A percentile compares a stretch with the other conserved stretches of the same genome.
phyloP scores from a whole-genome alignment of 495 filamentous ascomycete genomes.

The Penicillium angulare region DNA sequence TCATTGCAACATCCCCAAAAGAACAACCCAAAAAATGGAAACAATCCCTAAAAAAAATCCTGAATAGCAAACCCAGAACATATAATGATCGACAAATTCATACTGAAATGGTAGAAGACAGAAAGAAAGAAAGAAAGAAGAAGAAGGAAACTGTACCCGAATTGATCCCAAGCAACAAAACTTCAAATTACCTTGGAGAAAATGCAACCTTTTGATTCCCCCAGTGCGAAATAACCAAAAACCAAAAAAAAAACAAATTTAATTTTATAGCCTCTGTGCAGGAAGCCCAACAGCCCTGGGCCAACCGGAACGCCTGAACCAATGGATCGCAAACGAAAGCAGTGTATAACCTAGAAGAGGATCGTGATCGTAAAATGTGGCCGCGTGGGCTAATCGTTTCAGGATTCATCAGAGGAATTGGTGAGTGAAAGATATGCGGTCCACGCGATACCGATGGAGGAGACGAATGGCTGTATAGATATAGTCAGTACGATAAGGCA shows the following conservation, averaged over 20 bases:
- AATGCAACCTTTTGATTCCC: conserved; percentile 19
- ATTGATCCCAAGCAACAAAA: conserved; percentile 7
- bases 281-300: conserved; percentile 7
- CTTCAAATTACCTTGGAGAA: conserved; percentile 10
- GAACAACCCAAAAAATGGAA: no score
- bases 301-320: conserved; percentile 16
- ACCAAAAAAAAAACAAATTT: no score
- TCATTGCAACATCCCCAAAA: conserved; percentile 3
- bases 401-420: conserved; percentile 76
- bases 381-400: conserved; percentile 5
- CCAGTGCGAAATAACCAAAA: background rate
- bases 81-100: background rate
- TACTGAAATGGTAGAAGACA: background rate
- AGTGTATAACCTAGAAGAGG: conserved; percentile 6
- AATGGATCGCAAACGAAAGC: conserved; percentile 1
- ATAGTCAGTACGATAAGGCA: background rate
- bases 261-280: conserved; percentile 15
- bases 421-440: conserved; percentile 97
- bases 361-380: conserved; percentile 4
- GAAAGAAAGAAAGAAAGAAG: background rate
- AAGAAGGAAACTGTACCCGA: conserved; percentile 6
- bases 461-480: conserved; percentile 85
- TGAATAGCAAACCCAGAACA: conserved; percentile 1
- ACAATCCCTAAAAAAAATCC: background rate
- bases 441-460: conserved; percentile 95